Base-by-base conservation (phyloP, 1,284 basidiomycete species). In the Wolfiporia cocos region DNA sequence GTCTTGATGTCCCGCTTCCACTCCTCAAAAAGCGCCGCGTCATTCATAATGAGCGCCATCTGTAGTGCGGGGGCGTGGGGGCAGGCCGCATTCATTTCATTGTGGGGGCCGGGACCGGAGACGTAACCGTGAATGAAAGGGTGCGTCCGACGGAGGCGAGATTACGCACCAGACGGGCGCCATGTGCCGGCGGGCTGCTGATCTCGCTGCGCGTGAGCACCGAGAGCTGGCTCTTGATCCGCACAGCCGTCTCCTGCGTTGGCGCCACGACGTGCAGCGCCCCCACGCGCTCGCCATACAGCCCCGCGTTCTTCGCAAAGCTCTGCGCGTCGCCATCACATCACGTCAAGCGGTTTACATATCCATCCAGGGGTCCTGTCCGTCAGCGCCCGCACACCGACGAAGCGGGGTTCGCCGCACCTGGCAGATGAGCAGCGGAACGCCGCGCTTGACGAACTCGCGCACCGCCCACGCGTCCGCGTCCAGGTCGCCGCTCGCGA, bases 261-360 rank as follows among this genome's bases (percentile, higher is more conserved):
- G 70, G 61, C 3, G 77, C 68, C 28, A 93, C 75, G 39, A 94
- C 62, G 63, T 92, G 88, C 54, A 96, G 68, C 24, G 87, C 88
- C 18, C 92, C 92, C 42, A 92, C 77, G 24, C 92, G 86, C 66
- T 94, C 89, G 38, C 91, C 87, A 60, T 97, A 97, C 62, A 97
- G 61, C 5, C 94, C 94, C 9, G 92, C 92, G 57, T 96, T 96
- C 77, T 97, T 96, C 28, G 93, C 92, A 65, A 94, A 96, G 62
- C 86, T 91, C 86, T 95, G 70, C 26, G 26, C 7, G 26, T 9
- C 26, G 26, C 26, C 20, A 37, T 18, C 3, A 30, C 17, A 38
- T 19, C 44, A 18, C 39, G 15, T 42, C 43, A 39, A 39, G 26
- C 7, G 9, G 7, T 28, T 14, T 28, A 7, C 26, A 14, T 14